Evolutionary conservation across 1,284 basidiomycete genomes (phyloP).

Genomic region (Polyporus tsugae): DNA sequence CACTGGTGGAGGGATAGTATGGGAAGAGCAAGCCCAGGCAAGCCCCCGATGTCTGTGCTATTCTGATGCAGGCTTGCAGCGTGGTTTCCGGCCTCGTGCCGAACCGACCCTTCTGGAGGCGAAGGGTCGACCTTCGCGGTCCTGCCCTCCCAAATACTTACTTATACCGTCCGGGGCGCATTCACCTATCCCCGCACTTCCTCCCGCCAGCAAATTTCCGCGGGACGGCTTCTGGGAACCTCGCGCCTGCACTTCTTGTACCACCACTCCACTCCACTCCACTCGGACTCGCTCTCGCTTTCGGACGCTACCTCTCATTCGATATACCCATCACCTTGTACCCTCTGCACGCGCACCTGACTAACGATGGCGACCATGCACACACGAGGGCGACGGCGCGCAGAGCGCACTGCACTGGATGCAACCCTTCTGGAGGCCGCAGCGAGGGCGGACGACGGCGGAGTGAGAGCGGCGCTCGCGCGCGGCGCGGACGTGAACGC

Average conservation of each 20-base stretch:
- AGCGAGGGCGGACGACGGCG: slow-evolving; percentile 60
- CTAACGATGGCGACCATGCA: slow-evolving; percentile 27
- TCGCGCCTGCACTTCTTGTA: slow-evolving; percentile 15
- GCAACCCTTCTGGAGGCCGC: slow-evolving; percentile 60
- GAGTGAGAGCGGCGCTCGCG: slow-evolving; percentile 59
- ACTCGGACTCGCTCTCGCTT: slow-evolving; percentile 7
- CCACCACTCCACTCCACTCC: slow-evolving; percentile 18
- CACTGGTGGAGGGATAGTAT: too few relatives aligned
- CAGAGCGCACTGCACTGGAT: slow-evolving; percentile 29
- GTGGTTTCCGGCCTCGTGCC: slow-evolving; percentile 32
- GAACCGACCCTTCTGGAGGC: not conserved
- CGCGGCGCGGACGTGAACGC: slow-evolving; percentile 73
- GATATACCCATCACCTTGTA: slow-evolving; percentile 13
- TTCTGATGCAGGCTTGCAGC: slow-evolving; percentile 29
- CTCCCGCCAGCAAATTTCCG: slow-evolving; percentile 26
- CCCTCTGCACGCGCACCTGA: not conserved
- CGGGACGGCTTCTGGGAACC: slow-evolving; percentile 20
- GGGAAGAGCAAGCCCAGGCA: slow-evolving; percentile 21
- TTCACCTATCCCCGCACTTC: slow-evolving; percentile 29
- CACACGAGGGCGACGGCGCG: slow-evolving; percentile 23
- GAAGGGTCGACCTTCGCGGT: not conserved
- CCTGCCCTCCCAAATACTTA: slow-evolving; percentile 20
- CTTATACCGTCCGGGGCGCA: slow-evolving; percentile 27
- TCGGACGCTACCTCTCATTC: slow-evolving; percentile 16
- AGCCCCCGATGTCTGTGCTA: slow-evolving; percentile 14